Evolutionary conservation across 495 filamentous ascomycete species (phyloP).

Genomic region (Penicillium canescens): DNA sequence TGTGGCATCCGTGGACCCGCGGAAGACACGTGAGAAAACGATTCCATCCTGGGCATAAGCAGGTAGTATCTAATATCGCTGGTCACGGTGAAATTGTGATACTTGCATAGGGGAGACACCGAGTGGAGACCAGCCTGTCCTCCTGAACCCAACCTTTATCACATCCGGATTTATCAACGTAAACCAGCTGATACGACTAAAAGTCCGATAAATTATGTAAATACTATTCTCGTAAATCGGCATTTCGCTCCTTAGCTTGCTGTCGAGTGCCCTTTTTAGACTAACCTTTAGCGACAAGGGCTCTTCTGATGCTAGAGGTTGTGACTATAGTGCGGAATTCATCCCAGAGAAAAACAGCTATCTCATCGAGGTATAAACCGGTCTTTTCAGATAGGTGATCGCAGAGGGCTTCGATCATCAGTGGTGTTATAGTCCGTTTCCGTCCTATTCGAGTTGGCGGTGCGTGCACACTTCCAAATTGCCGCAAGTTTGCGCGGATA

Average conservation of each 20-base stretch:
- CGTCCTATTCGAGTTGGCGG: conserved; percentile 22
- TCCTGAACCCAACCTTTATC: too few relatives aligned
- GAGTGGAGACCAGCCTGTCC: too few relatives aligned
- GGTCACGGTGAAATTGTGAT: too few relatives aligned
- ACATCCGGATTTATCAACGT: too few relatives aligned
- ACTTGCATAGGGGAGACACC: too few relatives aligned
- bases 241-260: conserved; percentile 31
- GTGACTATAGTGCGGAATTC: conserved; percentile 21
- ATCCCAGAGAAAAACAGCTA: conserved; percentile 33
- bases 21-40: too few relatives aligned
- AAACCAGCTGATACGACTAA: too few relatives aligned
- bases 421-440: conserved; percentile 18
- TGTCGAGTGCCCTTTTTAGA: conserved; percentile 30
- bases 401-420: conserved; percentile 29
- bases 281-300: conserved; percentile 18
- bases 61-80: too few relatives aligned
- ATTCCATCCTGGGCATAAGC: too few relatives aligned
- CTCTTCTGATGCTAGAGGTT: conserved; percentile 13
- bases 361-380: conserved; percentile 29
- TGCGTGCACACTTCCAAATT: conserved; percentile 25
- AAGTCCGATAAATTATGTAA: too few relatives aligned
- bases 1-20: too few relatives aligned
- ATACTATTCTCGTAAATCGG: conserved; percentile 18
- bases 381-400: conserved; percentile 36
- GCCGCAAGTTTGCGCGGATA: conserved; percentile 25